These are phyloP conservation scores for Salvia splendens DNA, from an alignment of 257 asterid species.

Conservation along the genomic window DNA sequence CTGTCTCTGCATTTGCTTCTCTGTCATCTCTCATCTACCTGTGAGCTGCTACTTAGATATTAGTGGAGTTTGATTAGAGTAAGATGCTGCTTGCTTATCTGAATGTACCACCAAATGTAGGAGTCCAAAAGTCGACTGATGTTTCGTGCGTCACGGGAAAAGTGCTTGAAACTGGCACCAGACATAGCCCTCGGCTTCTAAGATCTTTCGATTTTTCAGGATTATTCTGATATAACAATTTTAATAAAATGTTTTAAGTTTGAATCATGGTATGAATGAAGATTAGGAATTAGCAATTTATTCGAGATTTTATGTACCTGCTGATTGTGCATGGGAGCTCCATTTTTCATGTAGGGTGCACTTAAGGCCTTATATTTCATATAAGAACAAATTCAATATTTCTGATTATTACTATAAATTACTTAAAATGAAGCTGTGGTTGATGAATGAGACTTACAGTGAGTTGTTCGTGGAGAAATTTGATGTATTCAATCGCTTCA, in stretches of 20 bases:
- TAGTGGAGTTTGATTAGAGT: background rate
- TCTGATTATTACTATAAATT: too few species aligned
- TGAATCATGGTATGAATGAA: too few species aligned
- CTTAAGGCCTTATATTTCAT: constrained; percentile 54
- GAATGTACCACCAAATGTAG: constrained; percentile 83
- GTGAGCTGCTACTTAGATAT: background rate
- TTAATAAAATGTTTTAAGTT: too few species aligned
- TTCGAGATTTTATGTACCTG: constrained; percentile 47
- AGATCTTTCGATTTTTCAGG: constrained; percentile 68
- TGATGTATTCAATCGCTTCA: constrained; percentile 85
- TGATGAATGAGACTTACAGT: constrained; percentile 52
- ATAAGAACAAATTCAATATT: background rate
- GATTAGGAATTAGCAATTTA: background rate
- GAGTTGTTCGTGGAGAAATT: constrained; percentile 86
- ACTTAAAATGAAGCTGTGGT: background rate
- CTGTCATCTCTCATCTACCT: background rate
- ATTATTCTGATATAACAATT: constrained; percentile 32
- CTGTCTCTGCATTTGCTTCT: background rate
- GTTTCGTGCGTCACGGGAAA: constrained; percentile 83
- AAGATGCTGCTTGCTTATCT: constrained; percentile 40
- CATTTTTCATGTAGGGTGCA: constrained; percentile 85
- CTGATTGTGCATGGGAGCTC: constrained; percentile 66
- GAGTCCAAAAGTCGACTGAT: constrained; percentile 80
- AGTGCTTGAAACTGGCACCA: constrained; percentile 87
- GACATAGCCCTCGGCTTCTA: constrained; percentile 79